Conservation (phyloP, 2,329 filamentous ascomycete genomes). For the Gyromitra esculenta region DNA sequence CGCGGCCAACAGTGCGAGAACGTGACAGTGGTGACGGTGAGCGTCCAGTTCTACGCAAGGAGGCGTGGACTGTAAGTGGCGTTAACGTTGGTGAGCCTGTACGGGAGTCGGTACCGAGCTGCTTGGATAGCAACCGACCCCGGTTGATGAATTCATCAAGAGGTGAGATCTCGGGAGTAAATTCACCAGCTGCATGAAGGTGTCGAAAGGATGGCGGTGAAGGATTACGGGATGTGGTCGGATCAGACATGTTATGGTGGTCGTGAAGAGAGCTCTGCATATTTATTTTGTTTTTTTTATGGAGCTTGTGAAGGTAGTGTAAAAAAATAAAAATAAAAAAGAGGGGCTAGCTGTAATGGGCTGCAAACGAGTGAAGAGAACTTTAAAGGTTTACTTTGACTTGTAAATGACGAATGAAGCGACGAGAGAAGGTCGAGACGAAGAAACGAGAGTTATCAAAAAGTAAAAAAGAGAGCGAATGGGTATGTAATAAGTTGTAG, state of each 20-base stretch:
- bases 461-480: background rate
- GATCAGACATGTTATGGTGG: constrained; percentile 19
- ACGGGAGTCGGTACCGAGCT: constrained; percentile 65
- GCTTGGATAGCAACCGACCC: constrained; percentile 84
- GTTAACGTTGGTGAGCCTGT: constrained; percentile 43
- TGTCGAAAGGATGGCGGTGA: constrained; percentile 37
- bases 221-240: constrained; percentile 22
- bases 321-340: constrained; percentile 18
- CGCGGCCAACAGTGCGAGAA: constrained; percentile 40
- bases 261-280: constrained; percentile 24
- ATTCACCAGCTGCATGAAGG: constrained; percentile 76
- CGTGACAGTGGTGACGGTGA: constrained; percentile 42
- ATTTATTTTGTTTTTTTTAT: constrained; percentile 9
- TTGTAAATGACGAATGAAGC: constrained; percentile 9
- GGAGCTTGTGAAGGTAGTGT: constrained; percentile 1
- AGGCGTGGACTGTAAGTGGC: constrained; percentile 49
- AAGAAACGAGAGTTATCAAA: constrained; percentile 16
- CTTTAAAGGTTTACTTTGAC: background rate
- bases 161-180: constrained; percentile 89
- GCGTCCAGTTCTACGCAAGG: constrained; percentile 47
- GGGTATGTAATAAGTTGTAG: constrained; percentile 21
- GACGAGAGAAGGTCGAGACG: background rate
- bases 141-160: constrained; percentile 95
- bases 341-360: constrained; percentile 22
- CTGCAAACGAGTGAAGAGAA: constrained; percentile 18